Conservation (phyloP, 1,139 yeast genomes). For the Scheffersomyces titani region DNA sequence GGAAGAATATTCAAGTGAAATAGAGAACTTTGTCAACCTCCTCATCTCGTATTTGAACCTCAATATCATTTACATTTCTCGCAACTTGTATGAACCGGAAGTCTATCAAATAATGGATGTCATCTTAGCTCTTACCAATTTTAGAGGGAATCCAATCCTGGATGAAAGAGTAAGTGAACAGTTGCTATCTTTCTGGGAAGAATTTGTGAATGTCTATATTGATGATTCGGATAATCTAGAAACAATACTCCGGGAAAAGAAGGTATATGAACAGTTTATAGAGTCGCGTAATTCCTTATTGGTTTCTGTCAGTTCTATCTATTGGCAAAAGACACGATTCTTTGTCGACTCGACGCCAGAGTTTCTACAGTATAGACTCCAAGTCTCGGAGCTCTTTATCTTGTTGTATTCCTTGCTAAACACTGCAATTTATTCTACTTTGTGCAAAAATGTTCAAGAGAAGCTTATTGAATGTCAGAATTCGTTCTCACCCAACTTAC, state of each 20-base stretch:
- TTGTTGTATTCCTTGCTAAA: constrained; percentile 67
- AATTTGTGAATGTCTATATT: constrained; percentile 61
- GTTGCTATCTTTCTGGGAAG: constrained; percentile 79
- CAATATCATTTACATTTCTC: constrained; percentile 52
- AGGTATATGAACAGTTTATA: constrained; percentile 18
- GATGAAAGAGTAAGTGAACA: constrained; percentile 73
- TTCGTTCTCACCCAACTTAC: neutral
- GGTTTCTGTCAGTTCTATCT: constrained; percentile 49
- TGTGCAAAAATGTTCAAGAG: constrained; percentile 8
- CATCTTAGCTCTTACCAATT: constrained; percentile 58
- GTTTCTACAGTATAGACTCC: constrained; percentile 67
- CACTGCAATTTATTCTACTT: constrained; percentile 41
- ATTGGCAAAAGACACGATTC: constrained; percentile 60
- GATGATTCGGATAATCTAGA: constrained; percentile 54
- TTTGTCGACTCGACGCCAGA: constrained; percentile 40
- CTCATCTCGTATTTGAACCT: constrained; percentile 53
- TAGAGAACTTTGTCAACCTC: constrained; percentile 52
- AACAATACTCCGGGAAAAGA: constrained; percentile 26
- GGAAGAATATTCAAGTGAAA: constrained; percentile 42
- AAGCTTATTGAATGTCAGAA: constrained; percentile 3
- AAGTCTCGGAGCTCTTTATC: constrained; percentile 76
- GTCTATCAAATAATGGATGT: constrained; percentile 46
- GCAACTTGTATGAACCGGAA: constrained; percentile 41
- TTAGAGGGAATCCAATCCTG: constrained; percentile 59
- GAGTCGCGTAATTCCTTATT: constrained; percentile 39